A percentile compares a stretch with the other conserved stretches of the same genome.
Conservation (phyloP, 1,284 basidiomycete genomes). For the Leccinum fuscescens region DNA sequence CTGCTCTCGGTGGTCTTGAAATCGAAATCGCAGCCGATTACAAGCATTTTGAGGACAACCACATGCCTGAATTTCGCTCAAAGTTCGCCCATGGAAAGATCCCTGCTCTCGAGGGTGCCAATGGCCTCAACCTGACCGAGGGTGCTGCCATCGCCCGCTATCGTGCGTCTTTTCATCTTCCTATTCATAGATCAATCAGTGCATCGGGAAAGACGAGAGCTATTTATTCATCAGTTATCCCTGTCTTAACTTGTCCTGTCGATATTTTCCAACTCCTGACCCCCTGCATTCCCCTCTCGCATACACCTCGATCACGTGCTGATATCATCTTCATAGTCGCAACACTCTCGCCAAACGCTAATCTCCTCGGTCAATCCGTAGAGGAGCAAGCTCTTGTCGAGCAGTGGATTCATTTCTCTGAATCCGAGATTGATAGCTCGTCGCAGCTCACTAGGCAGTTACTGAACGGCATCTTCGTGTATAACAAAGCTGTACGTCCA, state of each 20-base stretch:
- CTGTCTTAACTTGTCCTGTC: slow-evolving; percentile 60
- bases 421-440: slow-evolving; percentile 49
- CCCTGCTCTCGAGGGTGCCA: slow-evolving; percentile 75
- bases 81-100: slow-evolving; percentile 87
- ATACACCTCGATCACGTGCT: slow-evolving; percentile 18
- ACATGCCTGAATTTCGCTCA: slow-evolving; percentile 69
- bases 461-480: slow-evolving; percentile 44
- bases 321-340: slow-evolving; percentile 57
- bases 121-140: slow-evolving; percentile 85
- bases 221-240: slow-evolving; percentile 48
- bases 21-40: slow-evolving; percentile 60
- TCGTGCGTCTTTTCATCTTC: slow-evolving; percentile 59
- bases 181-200: slow-evolving; percentile 7
- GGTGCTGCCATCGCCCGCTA: slow-evolving; percentile 82
- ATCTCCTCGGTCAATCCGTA: slow-evolving; percentile 54
- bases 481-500: slow-evolving; percentile 51
- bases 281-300: background rate
- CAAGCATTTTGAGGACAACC: slow-evolving; percentile 74
- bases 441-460: slow-evolving; percentile 33
- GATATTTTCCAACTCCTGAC: slow-evolving; percentile 44
- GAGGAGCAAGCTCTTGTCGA: slow-evolving; percentile 63
- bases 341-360: slow-evolving; percentile 62
- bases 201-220: slow-evolving; percentile 25
- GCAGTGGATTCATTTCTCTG: slow-evolving; percentile 67
- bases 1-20: slow-evolving; percentile 69